Base-by-base conservation (phyloP, 148 eudicot genomes). In the Agrostemma githago region DNA sequence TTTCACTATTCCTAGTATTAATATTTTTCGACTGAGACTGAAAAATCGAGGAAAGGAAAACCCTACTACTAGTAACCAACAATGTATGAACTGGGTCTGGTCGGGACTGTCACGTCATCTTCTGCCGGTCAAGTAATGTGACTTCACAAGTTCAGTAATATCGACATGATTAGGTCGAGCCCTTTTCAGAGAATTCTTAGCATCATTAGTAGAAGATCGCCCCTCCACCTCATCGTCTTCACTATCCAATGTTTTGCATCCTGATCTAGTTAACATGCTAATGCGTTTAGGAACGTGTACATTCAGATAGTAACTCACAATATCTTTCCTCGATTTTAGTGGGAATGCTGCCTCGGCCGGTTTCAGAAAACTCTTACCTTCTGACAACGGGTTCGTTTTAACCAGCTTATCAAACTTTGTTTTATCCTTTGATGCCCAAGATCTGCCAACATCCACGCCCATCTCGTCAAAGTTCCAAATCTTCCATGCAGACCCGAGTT, bases 231-330 rank as follows among this genome's bases (percentile, higher is more conserved):
- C 93, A 26, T 91, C 93, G 70, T 91, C 93, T 79, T 92, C 98
- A 17, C 90, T 92, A 77, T 89, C 89, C 43, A 87, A 51, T 6
- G 39, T 74, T 73, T 46, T 51, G 66, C 74, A 57, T 16, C 88
- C 86, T 8, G 87, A 85, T 63, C 87, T 76, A 3, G 74, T 86
- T 75, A 84, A 75, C 81, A 64, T 74, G 73, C 86, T 66, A 59
- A 88, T 86, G 20, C 90, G 92, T 72, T 80, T 81, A 19, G 90
- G 93, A 57, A 87, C 72, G 64, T 87, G 78, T 4, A 86, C 91
- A 62, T 92, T 92, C 26, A 92, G 86, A 71, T 89, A 92, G 77
- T 90, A 92, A 62, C 79, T 83, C 8, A 92, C 89, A 8, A 92
- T 82, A 16, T 70, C 81, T 68, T 84, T 46, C 70, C 68, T 73